Percentiles rank a stretch among this genome's conserved stretches.
Conservation (phyloP, 2,329 filamentous ascomycete species). For the Epicoccum nigrum region DNA sequence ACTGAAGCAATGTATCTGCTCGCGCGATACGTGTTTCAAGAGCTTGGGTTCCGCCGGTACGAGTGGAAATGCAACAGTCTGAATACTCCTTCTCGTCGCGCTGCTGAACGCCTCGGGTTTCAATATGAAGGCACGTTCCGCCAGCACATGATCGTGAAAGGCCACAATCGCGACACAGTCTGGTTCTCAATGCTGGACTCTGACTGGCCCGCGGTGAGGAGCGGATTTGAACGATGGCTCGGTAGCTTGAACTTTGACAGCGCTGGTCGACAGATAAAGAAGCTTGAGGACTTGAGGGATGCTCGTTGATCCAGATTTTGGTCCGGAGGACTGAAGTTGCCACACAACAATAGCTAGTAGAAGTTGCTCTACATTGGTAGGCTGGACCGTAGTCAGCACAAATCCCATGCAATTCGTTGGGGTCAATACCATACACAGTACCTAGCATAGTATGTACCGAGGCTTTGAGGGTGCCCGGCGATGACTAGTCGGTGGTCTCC, state of each 20-base stretch:
- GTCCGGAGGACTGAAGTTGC: too few relatives aligned
- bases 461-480: background rate
- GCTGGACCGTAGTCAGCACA: too few relatives aligned
- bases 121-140: constrained; percentile 65
- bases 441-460: constrained; percentile 6
- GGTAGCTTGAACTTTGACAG: constrained; percentile 61
- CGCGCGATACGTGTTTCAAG: constrained; percentile 60
- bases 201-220: constrained; percentile 61
- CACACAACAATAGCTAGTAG: too few relatives aligned
- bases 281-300: constrained; percentile 48
- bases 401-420: too few relatives aligned
- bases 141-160: constrained; percentile 66
- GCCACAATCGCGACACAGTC: constrained; percentile 62
- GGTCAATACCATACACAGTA: too few relatives aligned
- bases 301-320: too few relatives aligned
- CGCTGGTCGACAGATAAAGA: constrained; percentile 58
- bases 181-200: constrained; percentile 65
- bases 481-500: constrained; percentile 1
- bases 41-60: constrained; percentile 60
- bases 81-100: constrained; percentile 61
- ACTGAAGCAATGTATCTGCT: constrained; percentile 66
- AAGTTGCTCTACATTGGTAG: too few relatives aligned
- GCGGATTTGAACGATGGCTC: constrained; percentile 62
- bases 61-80: constrained; percentile 70
- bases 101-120: constrained; percentile 65